Conservation (phyloP, 163 green algal genomes). For the Scenedesmus sp. region DNA sequence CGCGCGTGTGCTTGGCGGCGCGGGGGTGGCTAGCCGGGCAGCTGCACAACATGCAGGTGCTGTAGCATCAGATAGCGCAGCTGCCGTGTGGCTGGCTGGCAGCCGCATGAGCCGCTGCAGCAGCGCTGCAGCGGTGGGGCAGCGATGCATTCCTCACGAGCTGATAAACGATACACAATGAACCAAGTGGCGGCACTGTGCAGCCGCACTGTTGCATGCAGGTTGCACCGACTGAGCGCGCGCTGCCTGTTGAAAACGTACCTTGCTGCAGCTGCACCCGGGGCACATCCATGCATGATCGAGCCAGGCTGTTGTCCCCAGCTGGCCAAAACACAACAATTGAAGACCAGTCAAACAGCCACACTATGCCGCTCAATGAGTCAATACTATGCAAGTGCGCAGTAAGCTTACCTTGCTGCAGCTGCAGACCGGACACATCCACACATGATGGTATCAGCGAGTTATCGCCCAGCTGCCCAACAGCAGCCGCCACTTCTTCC, state of each 20-base stretch:
- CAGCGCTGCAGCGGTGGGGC: background rate
- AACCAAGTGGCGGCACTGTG: background rate
- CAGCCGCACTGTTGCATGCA: too few relatives aligned
- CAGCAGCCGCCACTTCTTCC: constrained; percentile 62
- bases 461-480: constrained; percentile 61
- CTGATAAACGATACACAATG: background rate
- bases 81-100: constrained; percentile 23
- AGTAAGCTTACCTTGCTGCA: constrained; percentile 46
- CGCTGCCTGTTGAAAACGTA: too few relatives aligned
- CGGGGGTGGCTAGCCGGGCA: constrained; percentile 46
- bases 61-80: constrained; percentile 43
- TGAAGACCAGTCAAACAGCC: background rate
- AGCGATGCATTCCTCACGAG: background rate
- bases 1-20: constrained; percentile 35
- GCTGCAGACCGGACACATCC: constrained; percentile 52
- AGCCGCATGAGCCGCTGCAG: constrained; percentile 13
- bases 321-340: background rate
- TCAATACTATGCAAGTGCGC: too few relatives aligned
- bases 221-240: too few relatives aligned
- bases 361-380: background rate
- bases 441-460: constrained; percentile 40
- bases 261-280: too few relatives aligned
- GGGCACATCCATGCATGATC: too few relatives aligned
- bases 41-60: background rate
- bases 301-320: too few relatives aligned